Evolutionary conservation across 2,329 filamentous ascomycete genomes (phyloP).

Genomic region (Triangularia verruculosa): DNA sequence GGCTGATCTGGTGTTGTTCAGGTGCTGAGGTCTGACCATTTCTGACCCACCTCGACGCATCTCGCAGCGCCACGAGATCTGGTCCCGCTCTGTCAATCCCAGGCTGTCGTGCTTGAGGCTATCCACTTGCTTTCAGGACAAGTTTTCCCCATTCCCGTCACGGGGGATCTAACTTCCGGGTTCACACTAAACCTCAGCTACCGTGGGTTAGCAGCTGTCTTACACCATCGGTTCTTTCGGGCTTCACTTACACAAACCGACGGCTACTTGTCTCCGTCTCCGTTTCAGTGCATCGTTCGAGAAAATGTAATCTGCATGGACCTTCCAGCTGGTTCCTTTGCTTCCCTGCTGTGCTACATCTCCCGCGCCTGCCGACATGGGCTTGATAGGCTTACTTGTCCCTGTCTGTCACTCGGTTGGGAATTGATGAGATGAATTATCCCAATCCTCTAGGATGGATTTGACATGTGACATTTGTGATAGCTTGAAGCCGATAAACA

Average conservation of each 20-base stretch:
- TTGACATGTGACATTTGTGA: neutral
- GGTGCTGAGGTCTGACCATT: constrained; percentile 5
- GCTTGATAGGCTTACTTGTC: neutral
- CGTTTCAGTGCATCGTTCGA: neutral
- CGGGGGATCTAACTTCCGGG: neutral
- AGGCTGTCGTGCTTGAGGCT: constrained; percentile 5
- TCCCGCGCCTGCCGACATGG: neutral
- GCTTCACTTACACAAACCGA: neutral
- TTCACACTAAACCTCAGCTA: neutral
- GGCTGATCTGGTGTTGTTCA: constrained; percentile 24
- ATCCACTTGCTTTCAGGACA: neutral
- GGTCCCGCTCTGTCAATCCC: neutral
- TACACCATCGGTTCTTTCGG: neutral
- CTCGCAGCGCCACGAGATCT: neutral
- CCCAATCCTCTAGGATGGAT: neutral
- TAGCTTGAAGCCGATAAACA: no score
- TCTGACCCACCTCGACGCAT: neutral
- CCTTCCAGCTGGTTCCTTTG: neutral
- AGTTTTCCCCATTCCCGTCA: neutral
- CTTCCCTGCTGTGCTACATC: neutral
- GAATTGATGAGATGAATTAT: no score
- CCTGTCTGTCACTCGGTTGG: neutral
- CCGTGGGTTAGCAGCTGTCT: neutral
- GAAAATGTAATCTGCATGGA: neutral
- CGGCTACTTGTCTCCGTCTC: neutral